Base-by-base conservation (phyloP, 495 filamentous ascomycete species). In the Arthonia radiata region DNA sequence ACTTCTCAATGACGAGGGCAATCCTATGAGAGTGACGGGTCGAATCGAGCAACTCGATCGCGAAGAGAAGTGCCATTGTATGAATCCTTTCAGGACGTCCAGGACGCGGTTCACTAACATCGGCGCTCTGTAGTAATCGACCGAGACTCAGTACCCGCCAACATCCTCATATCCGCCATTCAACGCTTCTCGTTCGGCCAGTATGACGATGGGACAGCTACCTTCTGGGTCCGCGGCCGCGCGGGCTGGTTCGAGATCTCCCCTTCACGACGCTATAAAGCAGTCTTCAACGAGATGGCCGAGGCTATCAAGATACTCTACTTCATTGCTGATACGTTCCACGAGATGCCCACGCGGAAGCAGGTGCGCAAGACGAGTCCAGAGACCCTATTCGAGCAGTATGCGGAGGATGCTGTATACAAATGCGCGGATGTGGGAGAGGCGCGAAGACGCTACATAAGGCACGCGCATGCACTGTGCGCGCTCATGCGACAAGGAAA, bases 241-340 rank as follows among this genome's bases (percentile, higher is more conserved):
- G 64, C 71, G n/a, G 78, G 75, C 30, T 83, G 76, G 75, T 83
- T 67, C 46, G 60, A 70, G 41, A 62, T 86, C 15, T 46, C 52
- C 13, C 70, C 78, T 1, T 55, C 66, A 26, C 50, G 52, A 24
- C 42, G 50, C 2, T 90, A 76, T 44, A 45, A 53, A 30, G 37
- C 46, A 2, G 63, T 65, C 29, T 79, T 64, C 49, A 51, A 62
- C 28, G 50, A 61, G 9, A 74, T 81, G 50, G 54, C 59, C 15
- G 65, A 78, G 47, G 72, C 67, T 2, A 61, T 79, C 16, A 58
- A 61, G 26, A 44, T 80, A 32, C 57, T 80, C 8, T 80, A 78
- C 46, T 68, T 67, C 34, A 38, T 77, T 17, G 55, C 53, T 5
- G 68, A 73, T 31, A 43, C 54, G 8, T 46, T 53, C 32, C 50